A percentile compares a stretch with the other conserved stretches of the same genome.
phyloP scores from a whole-genome alignment of 805 yeast species.

The Sugiyamaella chiloensis region DNA sequence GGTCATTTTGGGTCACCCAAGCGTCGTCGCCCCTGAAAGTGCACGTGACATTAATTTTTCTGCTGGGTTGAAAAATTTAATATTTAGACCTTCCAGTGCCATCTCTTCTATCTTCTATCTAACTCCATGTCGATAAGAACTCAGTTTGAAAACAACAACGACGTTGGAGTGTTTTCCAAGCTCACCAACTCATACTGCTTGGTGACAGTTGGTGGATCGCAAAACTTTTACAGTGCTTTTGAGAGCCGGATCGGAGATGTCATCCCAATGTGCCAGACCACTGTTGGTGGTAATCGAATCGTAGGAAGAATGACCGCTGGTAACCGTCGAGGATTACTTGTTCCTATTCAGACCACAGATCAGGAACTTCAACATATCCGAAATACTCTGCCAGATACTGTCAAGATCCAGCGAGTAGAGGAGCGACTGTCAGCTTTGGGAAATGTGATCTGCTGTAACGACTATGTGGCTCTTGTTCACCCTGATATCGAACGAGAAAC shows the following conservation, averaged over 20 bases:
- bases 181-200: constrained; percentile 94
- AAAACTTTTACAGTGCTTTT: constrained; percentile 75
- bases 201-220: constrained; percentile 96
- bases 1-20: too few relatives aligned
- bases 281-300: constrained; percentile 97
- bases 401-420: constrained; percentile 95
- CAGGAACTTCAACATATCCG: constrained; percentile 97
- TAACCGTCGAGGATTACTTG: constrained; percentile 94
- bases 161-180: constrained; percentile 92
- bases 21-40: too few relatives aligned
- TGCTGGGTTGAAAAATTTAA: background rate
- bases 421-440: constrained; percentile 97
- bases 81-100: too few relatives aligned
- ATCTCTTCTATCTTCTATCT: too few relatives aligned
- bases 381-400: constrained; percentile 92
- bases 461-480: constrained; percentile 97
- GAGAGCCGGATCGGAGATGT: constrained; percentile 97
- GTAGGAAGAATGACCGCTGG: constrained; percentile 98
- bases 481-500: constrained; percentile 99
- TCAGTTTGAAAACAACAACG: constrained; percentile 77
- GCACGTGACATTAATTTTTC: too few relatives aligned
- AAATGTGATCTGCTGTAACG: constrained; percentile 97
- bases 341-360: constrained; percentile 97
- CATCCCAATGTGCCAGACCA: constrained; percentile 93
- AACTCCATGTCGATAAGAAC: constrained; percentile 34